Evolutionary conservation across 225 moss, liverwort and hornwort genomes (phyloP), one percentile per base, ranked within the genome.

Genomic region (Lunularia cruciata): DNA sequence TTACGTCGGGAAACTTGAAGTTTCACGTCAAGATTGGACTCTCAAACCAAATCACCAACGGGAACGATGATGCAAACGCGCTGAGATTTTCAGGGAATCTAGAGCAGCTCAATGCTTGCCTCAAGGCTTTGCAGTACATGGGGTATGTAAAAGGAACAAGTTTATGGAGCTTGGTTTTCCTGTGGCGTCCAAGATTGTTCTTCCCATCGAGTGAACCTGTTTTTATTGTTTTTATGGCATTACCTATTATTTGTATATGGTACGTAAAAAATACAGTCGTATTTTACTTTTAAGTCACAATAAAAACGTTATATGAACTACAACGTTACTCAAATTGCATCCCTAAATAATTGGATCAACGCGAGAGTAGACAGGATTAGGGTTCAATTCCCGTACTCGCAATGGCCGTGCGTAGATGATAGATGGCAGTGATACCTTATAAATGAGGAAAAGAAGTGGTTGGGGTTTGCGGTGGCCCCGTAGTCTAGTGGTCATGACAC

Each of bases 111-210:
- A 75, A 60, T 25, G 25, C 27, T 28, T 59, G 60, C 4, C 19
- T 75, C 11, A 59, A 59, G 27, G 54, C 75, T 60, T 20, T 75
- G 4, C 75, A 68, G 40, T 75, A 75, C 68, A 68, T 68, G 48
- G 68, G 75, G 75, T 75, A 60, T 13, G 68, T 47, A 48, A 13
- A 1, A 1, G 38, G 3, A 19, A 8, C 8, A 4, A n/a, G 49
- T 4, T n/a, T 51, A 51, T 51, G 5, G 49, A 51, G 49, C 5
- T 51, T 5, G 18, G 49, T 51, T 22, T 51, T 51, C 19, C 49
- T 8, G 12, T 8, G 20, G n/a, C 49, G 18, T 4, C 8, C 9
- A 51, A 51, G 49, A 51, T 51, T 8, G 5, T 51, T n/a, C n/a
- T n/a, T n/a, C n/a, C n/a, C n/a, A n/a, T n/a, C n/a, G n/a, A n/a